Evolutionary conservation across 1,284 basidiomycete species (phyloP), one percentile per base, ranked within the genome.

Genomic region (Ceratobasidium papillatum): DNA sequence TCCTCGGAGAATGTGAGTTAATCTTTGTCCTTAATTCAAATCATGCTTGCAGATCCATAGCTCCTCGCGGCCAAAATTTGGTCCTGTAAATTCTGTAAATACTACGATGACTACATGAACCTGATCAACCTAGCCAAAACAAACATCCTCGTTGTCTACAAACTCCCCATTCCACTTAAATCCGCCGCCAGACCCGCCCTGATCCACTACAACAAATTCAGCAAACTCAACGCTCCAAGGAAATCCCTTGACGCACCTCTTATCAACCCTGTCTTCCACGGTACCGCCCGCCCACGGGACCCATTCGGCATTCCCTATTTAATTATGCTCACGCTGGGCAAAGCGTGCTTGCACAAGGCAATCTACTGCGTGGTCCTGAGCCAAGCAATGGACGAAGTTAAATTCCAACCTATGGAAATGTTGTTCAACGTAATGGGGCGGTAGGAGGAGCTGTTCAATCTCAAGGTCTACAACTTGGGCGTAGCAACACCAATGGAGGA

Each of bases 271-370:
- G 75, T 77, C 5, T 41, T 75, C 38, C 74, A 76, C 64, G 54
- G 38, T 27, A 17, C 11, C n/a, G 27, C 27, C 8, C 17, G 5
- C 27, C 65, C 32, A 8, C 64, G 72, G 47, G 17, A 7, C 88
- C 45, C 77, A 38, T 94, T 94, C 77, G 93, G 93, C 0, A 86
- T 89, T 77, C 95, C 96, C 0, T 91, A 93, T 83, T 85, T 97
- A 59, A 84, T 91, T 34, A 90, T 89, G 0, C 83, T 98, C 61
- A 84, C 87, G 25, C 84, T 82, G 41, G 86, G 91, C 62, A 86
- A 94, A 76, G 91, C 92, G 0, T 85, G 82, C 38, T 74, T 86
- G 78, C 80, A 86, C 0, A 83, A 88, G 1, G 83, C 84, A 0
- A 92, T 97, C 65, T 91, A 94, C 78, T 88, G 89, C 54, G 86